Base-by-base conservation (phyloP, 2,329 filamentous ascomycete genomes). In the Fusarium buxicola region DNA sequence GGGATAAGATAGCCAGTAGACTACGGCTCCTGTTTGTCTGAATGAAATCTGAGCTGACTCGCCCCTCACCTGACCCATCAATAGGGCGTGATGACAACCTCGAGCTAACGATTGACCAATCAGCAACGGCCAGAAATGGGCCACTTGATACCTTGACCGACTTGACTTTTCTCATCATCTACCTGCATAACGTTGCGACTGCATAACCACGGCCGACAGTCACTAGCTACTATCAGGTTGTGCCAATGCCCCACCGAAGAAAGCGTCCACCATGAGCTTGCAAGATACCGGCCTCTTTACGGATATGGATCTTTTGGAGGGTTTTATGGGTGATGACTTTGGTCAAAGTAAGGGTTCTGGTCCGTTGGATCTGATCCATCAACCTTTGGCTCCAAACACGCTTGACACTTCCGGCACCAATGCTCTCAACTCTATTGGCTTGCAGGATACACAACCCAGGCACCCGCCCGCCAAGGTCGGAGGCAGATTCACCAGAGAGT, bases 401-500 rank as follows among this genome's bases (percentile, higher is more conserved):
- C 52, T 60, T 35, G 45, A 27, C 15, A 15, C 31, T 27, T 24
- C 48, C 25, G 41, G 15, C n/a, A n/a, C n/a, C 24, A 30, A 38
- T n/a, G 24, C 8, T 5, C 12, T 32, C 16, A 32, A 16, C 25
- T 25, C 43, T 30, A 8, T 51, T 7, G 12, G 31, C 3, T 11
- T 44, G 3, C 31, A n/a, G n/a, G n/a, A 41, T 8, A 7, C 25
- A 1, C 34, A 35, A 3, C 9, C 21, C n/a, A 28, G 39, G 5
- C 32, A 27, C 9, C 49, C 58, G 8, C 63, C 63, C 11, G 64
- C 63, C 15, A 68, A 68, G 24, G 59, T 68, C 7, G 65, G 65
- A 1, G 62, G 65, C 4, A 57, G 65, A 5, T 64, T 96, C 74
- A 90, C 92, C 4, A 82, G 89, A 55, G 87, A 92, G 64, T 90